phyloP scores from a whole-genome alignment of 176 grass and related monocot genomes.

The Ensete glaucum region DNA sequence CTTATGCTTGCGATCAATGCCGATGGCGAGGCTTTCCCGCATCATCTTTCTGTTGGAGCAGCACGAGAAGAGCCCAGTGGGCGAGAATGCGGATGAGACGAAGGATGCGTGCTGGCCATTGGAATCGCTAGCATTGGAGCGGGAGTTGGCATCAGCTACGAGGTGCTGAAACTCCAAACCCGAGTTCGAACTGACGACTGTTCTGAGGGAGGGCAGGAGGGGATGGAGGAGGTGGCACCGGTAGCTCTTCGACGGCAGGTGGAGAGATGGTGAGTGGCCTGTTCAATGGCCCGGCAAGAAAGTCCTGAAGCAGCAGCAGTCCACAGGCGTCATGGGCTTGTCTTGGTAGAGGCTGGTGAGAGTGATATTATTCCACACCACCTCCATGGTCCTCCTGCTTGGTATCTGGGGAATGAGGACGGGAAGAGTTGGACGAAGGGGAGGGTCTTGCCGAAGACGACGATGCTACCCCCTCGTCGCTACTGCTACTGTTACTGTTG shows the following conservation, averaged over 20 bases:
- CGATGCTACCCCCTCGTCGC: not conserved
- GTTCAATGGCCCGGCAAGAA: conserved; percentile 3
- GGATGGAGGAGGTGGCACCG: not conserved
- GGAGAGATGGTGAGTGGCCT: not conserved
- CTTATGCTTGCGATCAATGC: conserved; percentile 2
- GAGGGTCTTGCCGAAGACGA: not conserved
- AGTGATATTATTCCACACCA: conserved; percentile 3
- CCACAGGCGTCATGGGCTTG: not conserved
- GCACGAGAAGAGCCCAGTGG: conserved; percentile 3
- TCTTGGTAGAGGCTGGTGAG: not conserved
- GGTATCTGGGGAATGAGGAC: not conserved
- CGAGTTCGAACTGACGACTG: conserved; percentile 3
- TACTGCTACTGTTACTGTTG: not conserved
- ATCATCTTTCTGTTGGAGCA: conserved; percentile 1
- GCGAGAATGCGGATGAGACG: not conserved
- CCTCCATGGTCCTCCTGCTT: conserved; percentile 13
- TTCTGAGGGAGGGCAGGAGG: not conserved
- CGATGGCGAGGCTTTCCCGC: not conserved
- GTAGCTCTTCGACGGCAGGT: not conserved
- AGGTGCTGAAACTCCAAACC: conserved; percentile 4
- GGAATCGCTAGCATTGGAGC: not conserved
- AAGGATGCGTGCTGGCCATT: not conserved
- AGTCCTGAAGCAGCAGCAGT: conserved; percentile 4
- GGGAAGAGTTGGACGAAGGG: not conserved
- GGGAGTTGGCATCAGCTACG: not conserved